A percentile compares a stretch with the other conserved stretches of the same genome.
Evolutionary conservation across 306 rosid genomes (phyloP).

Genomic region (Begonia fuchsioides): DNA sequence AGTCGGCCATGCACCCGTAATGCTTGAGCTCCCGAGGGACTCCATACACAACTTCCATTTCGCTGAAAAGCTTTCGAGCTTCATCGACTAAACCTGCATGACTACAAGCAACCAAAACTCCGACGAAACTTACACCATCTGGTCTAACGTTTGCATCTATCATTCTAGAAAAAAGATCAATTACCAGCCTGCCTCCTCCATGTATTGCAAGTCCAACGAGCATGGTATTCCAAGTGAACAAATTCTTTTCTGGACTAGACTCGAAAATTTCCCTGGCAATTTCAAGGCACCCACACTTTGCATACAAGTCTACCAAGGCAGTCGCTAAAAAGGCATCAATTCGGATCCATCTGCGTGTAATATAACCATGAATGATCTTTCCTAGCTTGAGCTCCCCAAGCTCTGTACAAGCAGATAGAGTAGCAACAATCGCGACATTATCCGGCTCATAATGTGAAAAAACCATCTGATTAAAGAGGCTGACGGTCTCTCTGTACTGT

Average conservation of each 20-base stretch:
- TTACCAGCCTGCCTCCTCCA: constrained; percentile 29
- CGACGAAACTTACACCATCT: constrained; percentile 52
- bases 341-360: constrained; percentile 19
- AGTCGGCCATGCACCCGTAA: constrained; percentile 77
- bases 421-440: constrained; percentile 46
- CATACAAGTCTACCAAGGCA: constrained; percentile 62
- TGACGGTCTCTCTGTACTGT: constrained; percentile 21
- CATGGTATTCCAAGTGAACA: constrained; percentile 73
- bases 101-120: constrained; percentile 61
- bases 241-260: constrained; percentile 24
- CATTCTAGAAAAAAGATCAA: constrained; percentile 40
- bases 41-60: constrained; percentile 40
- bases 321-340: constrained; percentile 42
- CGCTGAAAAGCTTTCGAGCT: constrained; percentile 40
- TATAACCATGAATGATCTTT: constrained; percentile 27
- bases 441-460: constrained; percentile 24
- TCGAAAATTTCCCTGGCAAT: constrained; percentile 41
- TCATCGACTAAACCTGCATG: constrained; percentile 49
- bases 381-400: constrained; percentile 59
- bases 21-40: constrained; percentile 49
- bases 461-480: constrained; percentile 38
- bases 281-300: constrained; percentile 60
- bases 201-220: constrained; percentile 65
- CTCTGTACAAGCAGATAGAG: constrained; percentile 62
- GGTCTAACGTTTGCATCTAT: constrained; percentile 27